These are phyloP conservation scores for Penicillium flavigenum DNA, from an alignment of 495 filamentous ascomycete genomes.

Conservation along the genomic window DNA sequence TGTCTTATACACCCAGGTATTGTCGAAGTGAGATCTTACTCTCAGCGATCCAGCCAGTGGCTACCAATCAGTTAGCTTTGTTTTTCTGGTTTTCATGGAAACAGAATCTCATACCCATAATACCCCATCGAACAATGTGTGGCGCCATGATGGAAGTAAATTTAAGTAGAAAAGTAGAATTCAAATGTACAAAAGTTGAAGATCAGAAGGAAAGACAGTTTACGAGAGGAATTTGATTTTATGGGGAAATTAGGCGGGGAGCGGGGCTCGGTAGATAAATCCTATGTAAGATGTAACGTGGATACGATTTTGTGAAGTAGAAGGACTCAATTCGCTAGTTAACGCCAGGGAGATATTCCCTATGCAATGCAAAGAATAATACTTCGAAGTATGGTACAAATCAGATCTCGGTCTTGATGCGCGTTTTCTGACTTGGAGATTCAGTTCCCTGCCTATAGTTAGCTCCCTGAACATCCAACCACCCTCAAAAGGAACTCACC, in stretches of 20 bases:
- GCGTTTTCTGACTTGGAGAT: conserved; percentile 40
- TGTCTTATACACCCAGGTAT: background rate
- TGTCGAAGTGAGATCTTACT: conserved; percentile 43
- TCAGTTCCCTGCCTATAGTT: conserved; percentile 30
- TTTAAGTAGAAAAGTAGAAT: background rate
- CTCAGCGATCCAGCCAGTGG: conserved; percentile 77
- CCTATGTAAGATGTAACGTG: background rate
- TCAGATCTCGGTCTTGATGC: conserved; percentile 45
- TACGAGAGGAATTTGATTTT: conserved; percentile 16
- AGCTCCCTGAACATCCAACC: conserved; percentile 8
- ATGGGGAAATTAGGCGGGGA: conserved; percentile 22
- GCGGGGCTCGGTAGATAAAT: conserved; percentile 25
- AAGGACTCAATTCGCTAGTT: conserved; percentile 11
- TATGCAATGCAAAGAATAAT: conserved; percentile 11
- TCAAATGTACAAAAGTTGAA: background rate
- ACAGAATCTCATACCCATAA: conserved; percentile 54
- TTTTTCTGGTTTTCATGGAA: background rate
- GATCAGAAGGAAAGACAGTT: background rate
- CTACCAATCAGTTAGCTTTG: conserved; percentile 37
- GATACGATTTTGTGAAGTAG: too few relatives aligned
- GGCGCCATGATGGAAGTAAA: conserved; percentile 32
- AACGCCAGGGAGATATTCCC: conserved; percentile 7
- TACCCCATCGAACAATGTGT: conserved; percentile 72
- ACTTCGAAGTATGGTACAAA: conserved; percentile 7
- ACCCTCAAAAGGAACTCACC: conserved; percentile 41